These are phyloP conservation scores for Lentinula detonsa DNA, from an alignment of 768 basidiomycete genomes.

Conservation along the genomic window DNA sequence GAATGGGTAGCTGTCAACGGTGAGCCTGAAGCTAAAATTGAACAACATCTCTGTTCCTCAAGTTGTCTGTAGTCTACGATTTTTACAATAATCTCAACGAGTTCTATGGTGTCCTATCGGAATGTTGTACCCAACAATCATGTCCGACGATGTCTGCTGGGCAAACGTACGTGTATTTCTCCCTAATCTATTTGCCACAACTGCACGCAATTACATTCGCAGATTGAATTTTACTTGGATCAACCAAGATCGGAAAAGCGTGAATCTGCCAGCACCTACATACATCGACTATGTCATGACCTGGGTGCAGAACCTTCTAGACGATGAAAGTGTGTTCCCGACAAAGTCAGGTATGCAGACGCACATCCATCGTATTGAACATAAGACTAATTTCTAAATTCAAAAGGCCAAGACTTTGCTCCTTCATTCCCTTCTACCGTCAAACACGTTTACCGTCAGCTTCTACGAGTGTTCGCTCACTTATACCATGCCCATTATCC, in stretches of 20 bases:
- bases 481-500: constrained; percentile 95
- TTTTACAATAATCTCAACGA: constrained; percentile 97
- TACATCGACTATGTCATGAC: constrained; percentile 99
- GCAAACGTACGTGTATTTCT: constrained; percentile 53
- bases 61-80: constrained; percentile 75
- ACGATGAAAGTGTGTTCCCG: constrained; percentile 90
- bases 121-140: constrained; percentile 86
- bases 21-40: constrained; percentile 31
- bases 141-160: constrained; percentile 96
- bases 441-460: constrained; percentile 94
- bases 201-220: constrained; percentile 1
- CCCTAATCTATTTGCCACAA: background rate
- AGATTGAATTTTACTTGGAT: constrained; percentile 98
- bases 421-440: constrained; percentile 83
- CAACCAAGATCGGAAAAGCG: constrained; percentile 88
- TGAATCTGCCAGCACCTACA: constrained; percentile 89
- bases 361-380: background rate
- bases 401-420: constrained; percentile 84
- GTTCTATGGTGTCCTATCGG: constrained; percentile 92
- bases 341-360: constrained; percentile 81
- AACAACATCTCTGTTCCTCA: background rate
- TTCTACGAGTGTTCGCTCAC: constrained; percentile 96
- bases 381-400: background rate
- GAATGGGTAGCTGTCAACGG: constrained; percentile 86
- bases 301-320: constrained; percentile 93